Percentiles rank a stretch among this genome's conserved stretches.
Conservation (phyloP, 2,329 filamentous ascomycete genomes). For the Aspergillus sp. region DNA sequence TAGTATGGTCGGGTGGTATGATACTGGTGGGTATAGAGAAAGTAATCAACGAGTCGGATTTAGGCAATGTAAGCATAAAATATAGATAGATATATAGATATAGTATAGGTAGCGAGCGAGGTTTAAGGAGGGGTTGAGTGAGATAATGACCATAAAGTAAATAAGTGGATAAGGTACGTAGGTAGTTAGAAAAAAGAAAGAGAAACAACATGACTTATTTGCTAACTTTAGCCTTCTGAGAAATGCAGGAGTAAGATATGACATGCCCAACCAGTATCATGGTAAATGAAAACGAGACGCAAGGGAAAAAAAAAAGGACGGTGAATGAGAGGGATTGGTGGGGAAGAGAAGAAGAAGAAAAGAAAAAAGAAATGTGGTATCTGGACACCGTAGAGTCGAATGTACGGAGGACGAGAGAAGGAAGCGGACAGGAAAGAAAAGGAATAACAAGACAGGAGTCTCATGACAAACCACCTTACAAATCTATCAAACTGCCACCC, state of each 20-base stretch:
- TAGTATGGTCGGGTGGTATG: background rate
- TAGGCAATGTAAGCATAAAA: background rate
- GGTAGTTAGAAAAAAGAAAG: background rate
- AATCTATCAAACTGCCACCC: slow-evolving; percentile 62
- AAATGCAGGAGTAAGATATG: slow-evolving; percentile 3
- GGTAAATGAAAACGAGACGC: slow-evolving; percentile 4
- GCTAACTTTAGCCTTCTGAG: slow-evolving; percentile 2
- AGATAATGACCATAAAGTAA: background rate
- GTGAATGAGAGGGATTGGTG: slow-evolving; percentile 3
- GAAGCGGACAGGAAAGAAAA: slow-evolving; percentile 4
- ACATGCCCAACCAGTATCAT: slow-evolving; percentile 12
- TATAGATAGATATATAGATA: background rate
- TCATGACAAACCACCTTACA: slow-evolving; percentile 37
- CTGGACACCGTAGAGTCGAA: slow-evolving; percentile 13
- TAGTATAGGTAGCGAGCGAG: background rate
- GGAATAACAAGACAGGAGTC: slow-evolving; percentile 1
- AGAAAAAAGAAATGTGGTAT: slow-evolving; percentile 15
- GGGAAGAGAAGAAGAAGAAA: background rate
- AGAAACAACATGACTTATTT: background rate
- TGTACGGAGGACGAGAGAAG: slow-evolving; percentile 8
- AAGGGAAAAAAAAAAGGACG: background rate
- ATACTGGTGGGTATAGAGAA: background rate
- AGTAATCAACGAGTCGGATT: background rate
- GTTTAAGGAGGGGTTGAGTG: background rate
- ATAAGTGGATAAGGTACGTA: background rate